Evolutionary conservation across 78 protist genomes (phyloP).

Genomic region (Pigoraptor vietnamica): DNA sequence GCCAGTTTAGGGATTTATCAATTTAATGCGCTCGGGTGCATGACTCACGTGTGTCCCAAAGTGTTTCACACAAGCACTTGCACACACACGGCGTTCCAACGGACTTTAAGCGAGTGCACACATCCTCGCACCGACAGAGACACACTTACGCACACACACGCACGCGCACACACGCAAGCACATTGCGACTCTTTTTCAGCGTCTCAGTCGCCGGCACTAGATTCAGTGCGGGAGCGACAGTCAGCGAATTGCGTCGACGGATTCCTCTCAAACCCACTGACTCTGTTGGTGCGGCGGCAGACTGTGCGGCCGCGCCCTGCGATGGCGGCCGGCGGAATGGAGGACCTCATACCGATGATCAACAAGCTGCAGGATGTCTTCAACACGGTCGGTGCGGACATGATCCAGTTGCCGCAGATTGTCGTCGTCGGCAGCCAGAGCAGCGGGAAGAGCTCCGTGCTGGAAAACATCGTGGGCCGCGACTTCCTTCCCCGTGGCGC

Average conservation of each 20-base stretch:
- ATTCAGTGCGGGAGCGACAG: too few relatives aligned
- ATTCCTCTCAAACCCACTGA: too few relatives aligned
- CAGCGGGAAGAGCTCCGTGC: constrained; percentile 91
- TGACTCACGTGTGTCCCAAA: too few relatives aligned
- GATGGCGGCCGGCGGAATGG: constrained; percentile 63
- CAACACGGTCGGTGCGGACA: constrained; percentile 45
- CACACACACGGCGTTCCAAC: neutral
- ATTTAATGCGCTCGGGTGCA: too few relatives aligned
- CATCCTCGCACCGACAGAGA: neutral
- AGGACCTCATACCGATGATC: constrained; percentile 74
- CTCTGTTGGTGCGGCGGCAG: neutral
- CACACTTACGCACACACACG: neutral
- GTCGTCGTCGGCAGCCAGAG: constrained; percentile 96
- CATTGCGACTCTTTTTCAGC: too few relatives aligned
- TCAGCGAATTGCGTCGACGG: too few relatives aligned
- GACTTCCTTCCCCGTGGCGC: constrained; percentile 72
- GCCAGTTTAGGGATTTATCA: too few relatives aligned
- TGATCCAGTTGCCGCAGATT: constrained; percentile 90
- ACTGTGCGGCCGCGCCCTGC: too few relatives aligned
- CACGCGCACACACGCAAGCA: neutral
- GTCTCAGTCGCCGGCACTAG: too few relatives aligned
- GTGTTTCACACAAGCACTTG: neutral
- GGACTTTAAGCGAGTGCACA: neutral
- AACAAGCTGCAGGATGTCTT: constrained; percentile 83
- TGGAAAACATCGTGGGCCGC: constrained; percentile 86